Base-by-base conservation (phyloP, 2,329 filamentous ascomycete species). In the Aspergillus clavatus region DNA sequence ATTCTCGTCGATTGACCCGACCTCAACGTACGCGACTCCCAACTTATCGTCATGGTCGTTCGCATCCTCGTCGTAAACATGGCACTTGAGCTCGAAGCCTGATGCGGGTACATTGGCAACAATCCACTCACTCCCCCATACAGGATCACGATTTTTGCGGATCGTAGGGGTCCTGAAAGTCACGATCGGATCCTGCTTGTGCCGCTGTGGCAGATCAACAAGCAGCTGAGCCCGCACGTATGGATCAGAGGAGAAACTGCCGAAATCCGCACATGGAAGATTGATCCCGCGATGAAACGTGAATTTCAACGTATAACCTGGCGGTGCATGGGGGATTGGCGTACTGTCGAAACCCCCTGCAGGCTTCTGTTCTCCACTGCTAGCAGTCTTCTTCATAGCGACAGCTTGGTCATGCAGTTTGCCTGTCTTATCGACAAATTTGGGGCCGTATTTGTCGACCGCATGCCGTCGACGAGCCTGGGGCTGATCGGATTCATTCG, bases 1-100 rank as follows among this genome's bases (percentile, higher is more conserved):
- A 29, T 76, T 65, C 33, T 85, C 80, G 38, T 72, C 73, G 5
- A 95, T 62, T 2, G 69, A 62, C 8, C 75, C 69, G 0, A 86
- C 80, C 14, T 78, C 69, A 43, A 95, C 72, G 38, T 89, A 89
- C 3, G 88, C 87, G 60, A 93, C 94, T 8, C 91, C 91, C 16
- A 97, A 76, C 21, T 88, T 79, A 68, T 97, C 91, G 61, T 97
- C 86, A 53, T 86, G 81, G 63, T 96, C 87, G 1, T 84, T 81
- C 26, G 83, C 82, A 67, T 97, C 91, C 65, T 97, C 91, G 60
- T 97, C 91, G 68, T 90, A 94, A 14, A 97, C 70, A 42, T 87
- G 80, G 50, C 87, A 89, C 64, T 95, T 95, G 55, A 97, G 76
- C 45, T 77, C 79, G 70, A 95, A 95, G 3, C 90, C 90, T 0